Conservation (phyloP, 1,284 basidiomycete genomes). For the Meira nashicola region DNA sequence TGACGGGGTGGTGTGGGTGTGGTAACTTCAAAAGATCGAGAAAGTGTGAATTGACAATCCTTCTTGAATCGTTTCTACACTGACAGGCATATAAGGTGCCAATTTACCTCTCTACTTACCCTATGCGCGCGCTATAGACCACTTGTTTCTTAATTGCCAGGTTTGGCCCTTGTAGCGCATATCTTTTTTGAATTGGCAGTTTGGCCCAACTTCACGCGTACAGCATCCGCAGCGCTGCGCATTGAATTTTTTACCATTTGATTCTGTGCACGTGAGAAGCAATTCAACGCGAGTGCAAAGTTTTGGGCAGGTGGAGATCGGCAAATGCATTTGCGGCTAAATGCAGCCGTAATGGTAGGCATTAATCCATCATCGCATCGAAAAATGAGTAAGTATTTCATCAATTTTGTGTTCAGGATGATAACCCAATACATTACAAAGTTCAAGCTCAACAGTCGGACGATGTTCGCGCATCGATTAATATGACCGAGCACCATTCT, state of each 20-base stretch:
- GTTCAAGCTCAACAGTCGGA: conserved; percentile 27
- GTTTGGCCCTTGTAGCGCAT: too few species aligned
- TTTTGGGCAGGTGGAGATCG: too few species aligned
- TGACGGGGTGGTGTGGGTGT: neutral
- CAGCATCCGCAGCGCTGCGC: too few species aligned
- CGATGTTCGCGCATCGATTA: neutral
- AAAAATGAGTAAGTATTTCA: neutral
- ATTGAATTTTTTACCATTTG: too few species aligned
- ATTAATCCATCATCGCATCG: neutral
- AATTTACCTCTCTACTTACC: neutral
- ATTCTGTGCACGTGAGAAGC: too few species aligned
- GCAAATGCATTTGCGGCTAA: too few species aligned
- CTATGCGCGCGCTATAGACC: conserved; percentile 3
- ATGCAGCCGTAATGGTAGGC: too few species aligned
- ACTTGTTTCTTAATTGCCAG: neutral
- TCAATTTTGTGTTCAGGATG: conserved; percentile 6
- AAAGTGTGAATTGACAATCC: neutral
- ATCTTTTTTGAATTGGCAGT: too few species aligned
- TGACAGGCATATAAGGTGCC: too few species aligned
- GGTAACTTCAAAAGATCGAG: neutral
- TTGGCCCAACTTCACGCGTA: too few species aligned
- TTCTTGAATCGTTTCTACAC: neutral
- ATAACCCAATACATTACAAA: conserved; percentile 27
- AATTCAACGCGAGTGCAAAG: too few species aligned
- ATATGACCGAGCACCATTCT: conserved; percentile 23